phyloP scores from a whole-genome alignment of 192 early-diverging fungal species.

The Funneliformis geosporum region DNA sequence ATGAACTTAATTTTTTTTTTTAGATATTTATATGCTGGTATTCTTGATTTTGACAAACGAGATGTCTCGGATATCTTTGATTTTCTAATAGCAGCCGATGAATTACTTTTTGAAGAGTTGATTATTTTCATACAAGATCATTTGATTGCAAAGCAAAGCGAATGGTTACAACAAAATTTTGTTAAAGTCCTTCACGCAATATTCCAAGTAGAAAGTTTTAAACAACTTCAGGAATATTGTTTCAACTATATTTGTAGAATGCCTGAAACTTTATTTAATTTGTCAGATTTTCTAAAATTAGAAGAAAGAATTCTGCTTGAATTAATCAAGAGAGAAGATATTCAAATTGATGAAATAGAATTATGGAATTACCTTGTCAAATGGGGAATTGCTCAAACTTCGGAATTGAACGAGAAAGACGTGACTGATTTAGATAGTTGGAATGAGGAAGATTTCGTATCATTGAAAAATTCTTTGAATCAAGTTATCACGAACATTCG shows the following conservation, averaged over 20 bases:
- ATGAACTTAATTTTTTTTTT: neutral
- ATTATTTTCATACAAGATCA: too few species aligned
- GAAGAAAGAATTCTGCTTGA: neutral
- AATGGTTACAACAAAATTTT: neutral
- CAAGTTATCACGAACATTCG: neutral
- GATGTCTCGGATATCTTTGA: neutral
- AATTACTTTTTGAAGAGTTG: slow-evolving; percentile 3
- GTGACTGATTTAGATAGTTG: neutral
- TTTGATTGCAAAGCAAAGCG: too few species aligned
- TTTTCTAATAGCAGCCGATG: neutral
- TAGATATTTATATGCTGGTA: slow-evolving; percentile 23
- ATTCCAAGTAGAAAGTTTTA: neutral
- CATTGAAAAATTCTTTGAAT: neutral
- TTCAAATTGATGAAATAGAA: too few species aligned
- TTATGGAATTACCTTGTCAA: neutral
- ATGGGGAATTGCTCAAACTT: slow-evolving; percentile 7
- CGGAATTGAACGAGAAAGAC: neutral
- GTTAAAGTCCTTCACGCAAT: slow-evolving; percentile 9
- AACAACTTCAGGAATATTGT: neutral
- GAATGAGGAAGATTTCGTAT: neutral
- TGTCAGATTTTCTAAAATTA: neutral
- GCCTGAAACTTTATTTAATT: slow-evolving; percentile 5
- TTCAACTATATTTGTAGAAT: neutral
- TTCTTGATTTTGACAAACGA: neutral
- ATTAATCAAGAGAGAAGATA: too few species aligned